Conservation (phyloP, 768 basidiomycete species). For the Mycena amicta region DNA sequence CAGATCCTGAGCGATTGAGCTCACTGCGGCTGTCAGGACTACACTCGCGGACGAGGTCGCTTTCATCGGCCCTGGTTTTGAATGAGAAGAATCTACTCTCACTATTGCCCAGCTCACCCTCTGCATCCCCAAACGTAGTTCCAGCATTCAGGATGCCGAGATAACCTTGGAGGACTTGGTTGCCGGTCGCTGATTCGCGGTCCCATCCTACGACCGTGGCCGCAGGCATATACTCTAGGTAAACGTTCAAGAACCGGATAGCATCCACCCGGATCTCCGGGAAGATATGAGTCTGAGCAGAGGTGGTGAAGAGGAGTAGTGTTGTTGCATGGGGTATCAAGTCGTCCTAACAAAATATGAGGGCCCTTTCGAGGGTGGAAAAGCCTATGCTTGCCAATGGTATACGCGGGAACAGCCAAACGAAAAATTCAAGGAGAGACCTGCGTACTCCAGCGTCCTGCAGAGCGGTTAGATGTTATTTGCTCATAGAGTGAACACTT, state of each 20-base stretch:
- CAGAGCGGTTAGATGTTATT: slow-evolving; percentile 4
- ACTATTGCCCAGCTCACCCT: slow-evolving; percentile 40
- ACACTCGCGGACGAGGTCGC: slow-evolving; percentile 68
- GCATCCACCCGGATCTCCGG: slow-evolving; percentile 94
- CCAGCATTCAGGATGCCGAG: slow-evolving; percentile 76
- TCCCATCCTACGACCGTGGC: slow-evolving; percentile 72
- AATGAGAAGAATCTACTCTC: not conserved
- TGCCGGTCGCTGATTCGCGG: slow-evolving; percentile 53
- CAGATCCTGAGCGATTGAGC: too few species aligned
- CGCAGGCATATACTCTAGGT: slow-evolving; percentile 71
- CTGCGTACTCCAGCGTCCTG: slow-evolving; percentile 85
- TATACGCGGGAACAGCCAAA: slow-evolving; percentile 72
- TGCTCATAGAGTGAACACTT: slow-evolving; percentile 19
- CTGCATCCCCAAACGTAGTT: slow-evolving; percentile 58
- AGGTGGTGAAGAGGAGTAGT: slow-evolving; percentile 83
- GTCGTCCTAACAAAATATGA: slow-evolving; percentile 50
- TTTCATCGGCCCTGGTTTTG: slow-evolving; percentile 37
- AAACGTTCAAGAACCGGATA: slow-evolving; percentile 73
- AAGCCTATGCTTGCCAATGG: slow-evolving; percentile 46
- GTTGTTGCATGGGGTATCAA: slow-evolving; percentile 74
- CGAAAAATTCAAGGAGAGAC: slow-evolving; percentile 63
- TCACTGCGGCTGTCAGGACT: slow-evolving; percentile 63
- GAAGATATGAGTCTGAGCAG: slow-evolving; percentile 93
- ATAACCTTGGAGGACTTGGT: slow-evolving; percentile 75
- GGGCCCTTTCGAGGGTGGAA: not conserved